phyloP scores from a whole-genome alignment of 495 filamentous ascomycete species.

The Podospora appendiculata region DNA sequence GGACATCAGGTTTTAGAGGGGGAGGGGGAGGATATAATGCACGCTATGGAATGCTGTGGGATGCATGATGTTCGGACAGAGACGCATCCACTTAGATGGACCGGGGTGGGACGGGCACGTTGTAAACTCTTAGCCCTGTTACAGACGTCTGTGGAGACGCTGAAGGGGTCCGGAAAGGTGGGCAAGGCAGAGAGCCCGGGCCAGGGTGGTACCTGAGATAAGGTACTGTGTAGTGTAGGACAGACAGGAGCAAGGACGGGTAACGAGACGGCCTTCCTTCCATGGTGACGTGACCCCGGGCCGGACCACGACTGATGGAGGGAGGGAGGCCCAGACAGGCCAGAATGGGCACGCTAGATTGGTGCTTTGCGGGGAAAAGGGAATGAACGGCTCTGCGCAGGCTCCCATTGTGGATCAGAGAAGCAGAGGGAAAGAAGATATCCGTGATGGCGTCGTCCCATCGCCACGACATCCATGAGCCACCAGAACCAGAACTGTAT shows the following conservation, averaged over 20 bases:
- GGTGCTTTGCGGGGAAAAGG: not conserved
- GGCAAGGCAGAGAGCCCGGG: constrained; percentile 8
- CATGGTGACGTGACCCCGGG: not conserved
- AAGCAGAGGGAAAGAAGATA: not conserved
- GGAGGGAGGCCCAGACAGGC: not conserved
- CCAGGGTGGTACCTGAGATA: constrained; percentile 5
- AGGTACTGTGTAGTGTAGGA: not conserved
- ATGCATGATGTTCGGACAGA: constrained; percentile 27
- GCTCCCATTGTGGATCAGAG: too few species aligned
- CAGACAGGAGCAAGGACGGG: too few species aligned
- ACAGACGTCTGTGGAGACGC: constrained; percentile 29
- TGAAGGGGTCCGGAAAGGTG: constrained; percentile 18
- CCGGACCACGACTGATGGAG: too few species aligned
- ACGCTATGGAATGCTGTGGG: constrained; percentile 11
- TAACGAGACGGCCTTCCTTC: too few species aligned
- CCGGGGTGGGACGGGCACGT: constrained; percentile 21
- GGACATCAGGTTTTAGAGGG: constrained; percentile 20
- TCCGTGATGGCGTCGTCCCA: constrained; percentile 5
- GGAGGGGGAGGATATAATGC: constrained; percentile 28
- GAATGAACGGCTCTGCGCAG: too few species aligned
- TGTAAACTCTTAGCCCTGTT: constrained; percentile 27
- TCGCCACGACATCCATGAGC: too few species aligned
- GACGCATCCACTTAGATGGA: constrained; percentile 25
- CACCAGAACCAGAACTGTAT: too few species aligned
- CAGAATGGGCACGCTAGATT: not conserved